These are phyloP conservation scores for Eucalyptus pauciflora DNA, from an alignment of 345 rosid genomes.

Conservation along the genomic window DNA sequence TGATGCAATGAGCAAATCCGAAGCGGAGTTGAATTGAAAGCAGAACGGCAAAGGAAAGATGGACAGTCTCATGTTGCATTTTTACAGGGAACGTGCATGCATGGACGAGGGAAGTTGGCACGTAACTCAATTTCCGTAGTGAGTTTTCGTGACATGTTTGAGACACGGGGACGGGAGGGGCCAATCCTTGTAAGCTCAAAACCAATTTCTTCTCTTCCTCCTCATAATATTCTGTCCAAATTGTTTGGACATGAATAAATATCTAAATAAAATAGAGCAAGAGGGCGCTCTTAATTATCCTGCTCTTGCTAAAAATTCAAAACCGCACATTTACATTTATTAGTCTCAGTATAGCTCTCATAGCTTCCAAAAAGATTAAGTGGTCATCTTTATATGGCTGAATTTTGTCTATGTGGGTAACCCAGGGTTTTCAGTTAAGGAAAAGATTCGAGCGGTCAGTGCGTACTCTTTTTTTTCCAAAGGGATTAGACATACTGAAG, in stretches of 20 bases:
- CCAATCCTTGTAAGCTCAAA: not conserved
- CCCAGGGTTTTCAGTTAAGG: too few species aligned
- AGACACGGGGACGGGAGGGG: not conserved
- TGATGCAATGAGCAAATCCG: too few species aligned
- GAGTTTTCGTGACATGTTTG: not conserved
- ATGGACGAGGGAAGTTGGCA: not conserved
- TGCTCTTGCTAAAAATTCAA: not conserved
- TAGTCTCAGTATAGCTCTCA: not conserved
- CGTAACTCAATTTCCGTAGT: not conserved
- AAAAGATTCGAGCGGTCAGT: not conserved
- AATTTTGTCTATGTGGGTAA: not conserved
- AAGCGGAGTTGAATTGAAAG: too few species aligned
- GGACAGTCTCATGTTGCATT: too few species aligned
- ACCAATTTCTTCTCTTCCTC: not conserved
- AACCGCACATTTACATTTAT: not conserved
- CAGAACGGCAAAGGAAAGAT: too few species aligned
- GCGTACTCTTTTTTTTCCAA: too few species aligned
- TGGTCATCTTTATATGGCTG: not conserved
- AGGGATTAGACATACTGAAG: not conserved
- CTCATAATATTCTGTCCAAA: not conserved
- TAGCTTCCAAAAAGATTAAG: not conserved
- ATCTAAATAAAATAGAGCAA: not conserved
- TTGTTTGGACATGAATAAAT: not conserved
- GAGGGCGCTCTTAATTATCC: not conserved
- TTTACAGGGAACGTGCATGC: not conserved